phyloP scores from a whole-genome alignment of 2,329 filamentous ascomycete genomes.

The Dendryphion nanum region DNA sequence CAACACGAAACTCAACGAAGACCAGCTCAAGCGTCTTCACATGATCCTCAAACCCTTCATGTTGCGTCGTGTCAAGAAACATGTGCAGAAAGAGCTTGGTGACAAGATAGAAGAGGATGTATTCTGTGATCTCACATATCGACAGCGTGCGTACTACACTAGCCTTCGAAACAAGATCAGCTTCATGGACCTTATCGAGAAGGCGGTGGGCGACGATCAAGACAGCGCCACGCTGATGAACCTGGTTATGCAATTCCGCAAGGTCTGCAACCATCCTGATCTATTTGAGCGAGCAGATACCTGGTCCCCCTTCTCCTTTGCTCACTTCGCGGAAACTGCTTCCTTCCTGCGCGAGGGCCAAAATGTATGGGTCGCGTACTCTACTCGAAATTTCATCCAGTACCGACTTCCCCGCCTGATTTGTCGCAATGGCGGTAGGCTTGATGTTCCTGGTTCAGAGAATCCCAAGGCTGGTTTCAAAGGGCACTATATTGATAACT shows the following conservation, averaged over 20 bases:
- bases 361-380: conserved; percentile 79
- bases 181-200: conserved; percentile 97
- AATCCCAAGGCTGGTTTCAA: conserved; percentile 78
- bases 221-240: conserved; percentile 98
- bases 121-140: conserved; percentile 95
- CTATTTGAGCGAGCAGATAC: conserved; percentile 94
- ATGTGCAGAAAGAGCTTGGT: conserved; percentile 96
- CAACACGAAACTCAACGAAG: conserved; percentile 99
- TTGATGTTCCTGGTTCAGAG: conserved; percentile 70
- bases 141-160: conserved; percentile 89
- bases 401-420: conserved; percentile 79
- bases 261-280: conserved; percentile 98
- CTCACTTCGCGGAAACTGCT: conserved; percentile 90
- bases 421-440: conserved; percentile 75
- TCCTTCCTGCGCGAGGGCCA: conserved; percentile 89
- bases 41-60: conserved; percentile 99
- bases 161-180: conserved; percentile 96
- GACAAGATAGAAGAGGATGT: conserved; percentile 98
- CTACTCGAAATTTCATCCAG: conserved; percentile 80
- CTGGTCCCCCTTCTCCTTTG: conserved; percentile 77
- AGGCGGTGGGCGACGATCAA: conserved; percentile 89
- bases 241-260: conserved; percentile 98
- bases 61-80: conserved; percentile 99
- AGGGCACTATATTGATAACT: conserved; percentile 70
- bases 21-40: conserved; percentile 92